Evolutionary conservation across 805 yeast species (phyloP), one percentile per base, ranked within the genome.

Genomic region (Candida anglica): DNA sequence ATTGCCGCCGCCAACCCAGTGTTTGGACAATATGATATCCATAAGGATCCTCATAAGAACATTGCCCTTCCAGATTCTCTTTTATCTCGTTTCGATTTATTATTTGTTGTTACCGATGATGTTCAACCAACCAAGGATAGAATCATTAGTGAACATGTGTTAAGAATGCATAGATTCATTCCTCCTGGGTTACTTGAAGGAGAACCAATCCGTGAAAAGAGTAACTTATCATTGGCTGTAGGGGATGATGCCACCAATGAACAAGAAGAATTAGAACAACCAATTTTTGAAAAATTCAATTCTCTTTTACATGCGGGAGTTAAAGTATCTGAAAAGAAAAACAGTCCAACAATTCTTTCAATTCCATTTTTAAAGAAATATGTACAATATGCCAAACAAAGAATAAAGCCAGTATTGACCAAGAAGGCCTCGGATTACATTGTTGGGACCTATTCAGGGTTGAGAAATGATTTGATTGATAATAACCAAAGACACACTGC

Each of bases 1-100:
- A 76, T 91, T 45, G 98, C 98, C 1, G 98, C 98, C 21, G 98
- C 98, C 6, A 91, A 91, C 58, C 98, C 98, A 1, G 87, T 91
- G 2, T 89, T 79, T 60, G 98, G 98, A 33, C 98, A 91, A 60
- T 91, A 91, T 57, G 97, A 91, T 62, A 81, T 89, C 15, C 94
- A 86, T 60, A 87, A 86, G 64, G 95, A 91, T 48, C 98, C 98
- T 3, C 96, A 89, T 60, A 85, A 86, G 57, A 93, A 93, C 56
- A 93, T 93, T 49, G 98, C 98, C 0, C 71, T 93, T 35, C 98
- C 98, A 2, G 98, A 93, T 64, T 93, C 98, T 8, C 69, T 93
- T 39, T 71, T 93, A 40, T 91, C 98, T 13, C 95, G 98, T 77
- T 93, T 93, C 53, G 98, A 93, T 73, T 73, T 93, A 54, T 63